Base-by-base conservation (phyloP, 2,329 filamentous ascomycete genomes). In the Plenodomus lindquistii region DNA sequence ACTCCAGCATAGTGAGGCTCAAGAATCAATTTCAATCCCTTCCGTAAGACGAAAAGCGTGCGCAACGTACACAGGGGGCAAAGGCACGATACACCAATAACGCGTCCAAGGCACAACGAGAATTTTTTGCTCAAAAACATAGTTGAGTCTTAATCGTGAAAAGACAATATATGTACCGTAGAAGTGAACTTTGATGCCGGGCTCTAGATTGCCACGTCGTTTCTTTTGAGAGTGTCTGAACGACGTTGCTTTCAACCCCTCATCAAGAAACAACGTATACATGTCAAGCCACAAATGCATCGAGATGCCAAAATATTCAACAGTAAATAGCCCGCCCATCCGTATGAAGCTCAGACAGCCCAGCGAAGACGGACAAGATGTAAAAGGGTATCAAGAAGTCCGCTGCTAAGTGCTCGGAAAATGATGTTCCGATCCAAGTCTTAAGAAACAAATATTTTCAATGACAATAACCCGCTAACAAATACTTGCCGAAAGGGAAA, bases 371-470 rank as follows among this genome's bases (percentile, higher is more conserved):
- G 27, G 10, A 15, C 45, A 37, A 47, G 59, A 60, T 42, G 59
- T 47, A 29, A 48, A 62, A 63, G 63, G 66, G 66, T 69, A 69
- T 69, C 65, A 60, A 67, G 60, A 63, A 55, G 63, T 51, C 64
- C 62, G 62, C 66, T 54, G 63, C 54, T 63, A 66, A 66, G 66
- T 63, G 61, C 54, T 54, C 55, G 57, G 50, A 55, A 58, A 42
- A 31, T 36, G 44, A 11, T 39, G 39, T 40, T 41, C 39, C 40
- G 27, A 18, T 44, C 47, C 42, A 44, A 48, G 42, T 48, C 45
- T 55, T 48, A 37, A 41, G 17, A 27, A 15, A 20, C n/a, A 21
- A 27, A 36, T 31, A 36, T 37, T 22, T 21, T 43, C 4, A 41
- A 57, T 44, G 37, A 50, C 42, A 49, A 55, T 16, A 50, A 42